These are phyloP conservation scores for Geotrichum cucujoidarum DNA, from an alignment of 1,139 yeast species.

Conservation along the genomic window DNA sequence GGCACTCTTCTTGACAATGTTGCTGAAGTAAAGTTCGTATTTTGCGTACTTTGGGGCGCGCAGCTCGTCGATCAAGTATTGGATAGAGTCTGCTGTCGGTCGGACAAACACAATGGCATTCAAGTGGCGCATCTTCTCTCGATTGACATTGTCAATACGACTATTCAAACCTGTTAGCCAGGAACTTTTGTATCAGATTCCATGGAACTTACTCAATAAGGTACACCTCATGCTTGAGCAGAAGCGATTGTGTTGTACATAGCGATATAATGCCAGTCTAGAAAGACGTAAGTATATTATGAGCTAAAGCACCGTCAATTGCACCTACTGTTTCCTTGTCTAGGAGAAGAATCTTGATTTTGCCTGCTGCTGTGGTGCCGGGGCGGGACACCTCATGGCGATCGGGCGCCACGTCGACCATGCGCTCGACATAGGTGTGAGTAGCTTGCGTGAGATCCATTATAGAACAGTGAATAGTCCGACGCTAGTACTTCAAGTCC, in stretches of 20 bases:
- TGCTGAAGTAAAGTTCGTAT: conserved; percentile 74
- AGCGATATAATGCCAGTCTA: conserved; percentile 72
- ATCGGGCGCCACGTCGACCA: conserved; percentile 36
- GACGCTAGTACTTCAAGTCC: too few species aligned
- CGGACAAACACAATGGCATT: conserved; percentile 75
- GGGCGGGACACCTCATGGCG: conserved; percentile 23
- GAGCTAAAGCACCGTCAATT: background rate
- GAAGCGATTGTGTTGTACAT: conserved; percentile 80
- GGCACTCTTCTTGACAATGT: conserved; percentile 65
- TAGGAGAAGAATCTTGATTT: conserved; percentile 69
- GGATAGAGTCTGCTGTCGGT: conserved; percentile 65
- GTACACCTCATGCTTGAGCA: conserved; percentile 75
- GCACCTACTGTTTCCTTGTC: conserved; percentile 57
- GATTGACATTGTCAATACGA: conserved; percentile 53
- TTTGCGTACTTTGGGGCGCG: conserved; percentile 70
- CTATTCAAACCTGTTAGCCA: too few species aligned
- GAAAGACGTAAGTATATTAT: background rate
- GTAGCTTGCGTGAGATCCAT: conserved; percentile 55
- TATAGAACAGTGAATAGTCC: too few species aligned
- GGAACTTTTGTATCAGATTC: background rate
- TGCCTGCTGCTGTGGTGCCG: conserved; percentile 34
- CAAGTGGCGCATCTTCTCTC: conserved; percentile 77
- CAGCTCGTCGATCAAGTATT: conserved; percentile 58
- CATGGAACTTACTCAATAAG: conserved; percentile 51
- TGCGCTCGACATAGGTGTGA: conserved; percentile 46